Evolutionary conservation across 257 asterid genomes (phyloP).

Genomic region (Craterostigma plantagineum): DNA sequence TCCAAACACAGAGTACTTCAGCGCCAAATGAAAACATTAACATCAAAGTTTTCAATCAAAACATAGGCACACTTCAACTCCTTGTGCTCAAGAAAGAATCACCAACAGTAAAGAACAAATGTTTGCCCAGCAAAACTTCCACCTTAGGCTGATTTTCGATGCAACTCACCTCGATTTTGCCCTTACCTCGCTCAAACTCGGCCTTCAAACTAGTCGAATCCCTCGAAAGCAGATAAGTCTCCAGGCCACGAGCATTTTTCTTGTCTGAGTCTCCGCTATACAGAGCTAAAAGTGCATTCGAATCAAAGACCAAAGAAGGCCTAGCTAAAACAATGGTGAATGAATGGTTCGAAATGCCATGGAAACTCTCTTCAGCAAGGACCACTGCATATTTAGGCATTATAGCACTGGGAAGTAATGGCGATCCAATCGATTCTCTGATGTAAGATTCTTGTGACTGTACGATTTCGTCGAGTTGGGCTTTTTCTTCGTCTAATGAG

Average conservation of each 20-base stretch:
- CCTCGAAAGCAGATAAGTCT: constrained; percentile 36
- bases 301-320: constrained; percentile 41
- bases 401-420: constrained; percentile 33
- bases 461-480: constrained; percentile 21
- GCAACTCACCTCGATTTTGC: constrained; percentile 35
- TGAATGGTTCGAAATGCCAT: constrained; percentile 40
- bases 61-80: too few species aligned
- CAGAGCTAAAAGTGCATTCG: constrained; percentile 24
- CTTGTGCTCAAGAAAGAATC: constrained; percentile 27
- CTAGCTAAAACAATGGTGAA: constrained; percentile 47
- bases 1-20: too few species aligned
- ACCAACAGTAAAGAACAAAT: constrained; percentile 46
- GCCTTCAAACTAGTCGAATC: constrained; percentile 46
- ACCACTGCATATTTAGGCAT: constrained; percentile 51
- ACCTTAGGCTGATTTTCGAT: constrained; percentile 49
- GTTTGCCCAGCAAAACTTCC: constrained; percentile 35
- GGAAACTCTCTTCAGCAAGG: constrained; percentile 49
- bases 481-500: constrained; percentile 42
- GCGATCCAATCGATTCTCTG: constrained; percentile 42
- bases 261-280: constrained; percentile 37
- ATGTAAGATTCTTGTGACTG: constrained; percentile 47
- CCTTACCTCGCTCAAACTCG: constrained; percentile 57
- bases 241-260: constrained; percentile 28
- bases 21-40: too few species aligned
- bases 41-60: too few species aligned